Conservation (phyloP, 1,139 yeast genomes). For the Cylindricascospora bacillispora region DNA sequence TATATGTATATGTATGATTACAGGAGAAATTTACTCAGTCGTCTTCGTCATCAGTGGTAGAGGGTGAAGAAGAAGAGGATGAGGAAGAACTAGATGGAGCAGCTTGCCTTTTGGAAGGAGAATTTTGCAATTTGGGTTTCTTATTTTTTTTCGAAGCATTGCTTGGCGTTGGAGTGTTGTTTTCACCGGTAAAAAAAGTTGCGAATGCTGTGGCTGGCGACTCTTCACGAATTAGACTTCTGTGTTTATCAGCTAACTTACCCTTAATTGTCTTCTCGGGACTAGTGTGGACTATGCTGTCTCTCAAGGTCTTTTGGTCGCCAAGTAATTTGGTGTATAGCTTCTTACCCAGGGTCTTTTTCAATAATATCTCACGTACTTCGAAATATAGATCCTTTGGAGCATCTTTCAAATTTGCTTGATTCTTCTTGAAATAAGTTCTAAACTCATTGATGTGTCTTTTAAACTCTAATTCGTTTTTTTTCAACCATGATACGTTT, state of each 20-base stretch:
- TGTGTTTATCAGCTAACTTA: slow-evolving; percentile 3
- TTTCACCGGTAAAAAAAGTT: slow-evolving; percentile 39
- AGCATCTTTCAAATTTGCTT: slow-evolving; percentile 54
- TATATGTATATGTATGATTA: too few species aligned
- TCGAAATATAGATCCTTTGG: slow-evolving; percentile 77
- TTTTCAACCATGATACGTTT: slow-evolving; percentile 93
- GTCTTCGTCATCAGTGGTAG: too few species aligned
- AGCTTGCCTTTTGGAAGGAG: too few species aligned
- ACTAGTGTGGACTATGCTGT: slow-evolving; percentile 1
- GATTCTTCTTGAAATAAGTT: slow-evolving; percentile 67
- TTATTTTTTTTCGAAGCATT: background rate
- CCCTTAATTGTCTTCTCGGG: slow-evolving; percentile 1
- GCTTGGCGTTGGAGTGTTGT: slow-evolving; percentile 2
- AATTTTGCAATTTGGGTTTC: background rate
- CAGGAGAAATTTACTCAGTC: too few species aligned
- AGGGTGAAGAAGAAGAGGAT: too few species aligned
- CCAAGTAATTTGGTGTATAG: slow-evolving; percentile 22
- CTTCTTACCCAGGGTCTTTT: slow-evolving; percentile 31
- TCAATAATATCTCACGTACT: slow-evolving; percentile 56
- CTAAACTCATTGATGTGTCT: slow-evolving; percentile 83
- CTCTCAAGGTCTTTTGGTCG: slow-evolving; percentile 8
- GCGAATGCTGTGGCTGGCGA: slow-evolving; percentile 60
- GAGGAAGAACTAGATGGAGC: too few species aligned
- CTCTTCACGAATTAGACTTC: slow-evolving; percentile 16
- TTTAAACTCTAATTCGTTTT: slow-evolving; percentile 87